Conservation (phyloP, 2,329 filamentous ascomycete genomes). For the Arthrinium phaeospermum region DNA sequence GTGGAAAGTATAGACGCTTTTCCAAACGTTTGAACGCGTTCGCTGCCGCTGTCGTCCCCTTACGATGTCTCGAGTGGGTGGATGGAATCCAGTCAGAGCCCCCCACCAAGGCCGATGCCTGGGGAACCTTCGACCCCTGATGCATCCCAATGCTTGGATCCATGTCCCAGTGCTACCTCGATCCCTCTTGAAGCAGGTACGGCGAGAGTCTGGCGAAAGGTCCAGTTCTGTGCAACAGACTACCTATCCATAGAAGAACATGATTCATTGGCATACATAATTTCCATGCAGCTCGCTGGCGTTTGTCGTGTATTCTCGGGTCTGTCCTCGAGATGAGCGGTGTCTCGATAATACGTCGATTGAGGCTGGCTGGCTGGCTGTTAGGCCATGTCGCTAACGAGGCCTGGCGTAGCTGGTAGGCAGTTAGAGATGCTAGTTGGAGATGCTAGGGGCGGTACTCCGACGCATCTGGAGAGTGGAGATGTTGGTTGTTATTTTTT, state of each 20-base stretch:
- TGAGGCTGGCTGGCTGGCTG: too few relatives aligned
- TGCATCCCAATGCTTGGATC: neutral
- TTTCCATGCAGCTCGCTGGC: neutral
- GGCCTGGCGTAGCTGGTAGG: too few relatives aligned
- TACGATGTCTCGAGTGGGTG: neutral
- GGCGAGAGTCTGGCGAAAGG: neutral
- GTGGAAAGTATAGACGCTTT: neutral
- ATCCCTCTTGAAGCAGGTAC: constrained; percentile 1
- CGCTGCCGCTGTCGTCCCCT: neutral
- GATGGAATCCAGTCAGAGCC: neutral
- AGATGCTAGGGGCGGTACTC: too few relatives aligned
- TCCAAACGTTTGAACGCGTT: neutral
- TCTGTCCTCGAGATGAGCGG: too few relatives aligned
- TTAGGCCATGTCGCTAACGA: too few relatives aligned
- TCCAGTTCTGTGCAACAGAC: neutral
- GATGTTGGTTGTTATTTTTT: too few relatives aligned
- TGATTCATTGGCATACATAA: neutral
- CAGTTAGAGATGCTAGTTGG: too few relatives aligned
- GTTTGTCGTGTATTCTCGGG: neutral
- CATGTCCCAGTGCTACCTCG: neutral
- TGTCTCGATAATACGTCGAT: too few relatives aligned
- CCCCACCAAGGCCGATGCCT: neutral
- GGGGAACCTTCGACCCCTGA: neutral
- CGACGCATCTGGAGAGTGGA: too few relatives aligned
- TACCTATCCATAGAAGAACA: neutral